phyloP scores from a whole-genome alignment of 305 asterid genomes.

The Fraxinus sp. region DNA sequence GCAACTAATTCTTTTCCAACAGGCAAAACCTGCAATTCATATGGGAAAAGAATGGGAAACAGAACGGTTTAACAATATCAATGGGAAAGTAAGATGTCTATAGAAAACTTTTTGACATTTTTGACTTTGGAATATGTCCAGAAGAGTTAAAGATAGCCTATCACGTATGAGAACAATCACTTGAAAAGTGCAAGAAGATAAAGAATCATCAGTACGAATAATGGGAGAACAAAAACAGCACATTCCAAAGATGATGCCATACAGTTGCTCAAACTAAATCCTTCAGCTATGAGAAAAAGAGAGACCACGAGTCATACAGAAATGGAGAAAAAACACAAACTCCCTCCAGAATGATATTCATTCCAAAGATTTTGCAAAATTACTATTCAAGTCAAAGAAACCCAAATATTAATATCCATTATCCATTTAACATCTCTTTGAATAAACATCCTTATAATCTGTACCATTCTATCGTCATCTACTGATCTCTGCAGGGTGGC shows the following conservation, averaged over 20 bases:
- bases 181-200: slow-evolving; percentile 8
- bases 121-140: slow-evolving; percentile 12
- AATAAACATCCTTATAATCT: slow-evolving; percentile 3
- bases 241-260: not conserved
- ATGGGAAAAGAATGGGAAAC: slow-evolving; percentile 18
- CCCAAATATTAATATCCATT: not conserved
- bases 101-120: not conserved
- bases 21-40: slow-evolving; percentile 61
- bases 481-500: not conserved
- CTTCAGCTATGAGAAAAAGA: not conserved
- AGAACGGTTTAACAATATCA: slow-evolving; percentile 1
- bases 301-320: not conserved
- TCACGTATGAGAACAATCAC: not conserved
- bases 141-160: slow-evolving; percentile 3
- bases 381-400: slow-evolving; percentile 4
- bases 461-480: not conserved
- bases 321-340: not conserved
- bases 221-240: not conserved
- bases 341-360: not conserved
- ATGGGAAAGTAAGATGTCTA: slow-evolving; percentile 11
- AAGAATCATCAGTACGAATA: not conserved
- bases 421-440: not conserved
- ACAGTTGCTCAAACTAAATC: slow-evolving; percentile 1
- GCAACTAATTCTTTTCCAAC: slow-evolving; percentile 70
- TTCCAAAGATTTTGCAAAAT: slow-evolving; percentile 10